phyloP scores from a whole-genome alignment of 179 eudicot species.

The Nepenthes alata region DNA sequence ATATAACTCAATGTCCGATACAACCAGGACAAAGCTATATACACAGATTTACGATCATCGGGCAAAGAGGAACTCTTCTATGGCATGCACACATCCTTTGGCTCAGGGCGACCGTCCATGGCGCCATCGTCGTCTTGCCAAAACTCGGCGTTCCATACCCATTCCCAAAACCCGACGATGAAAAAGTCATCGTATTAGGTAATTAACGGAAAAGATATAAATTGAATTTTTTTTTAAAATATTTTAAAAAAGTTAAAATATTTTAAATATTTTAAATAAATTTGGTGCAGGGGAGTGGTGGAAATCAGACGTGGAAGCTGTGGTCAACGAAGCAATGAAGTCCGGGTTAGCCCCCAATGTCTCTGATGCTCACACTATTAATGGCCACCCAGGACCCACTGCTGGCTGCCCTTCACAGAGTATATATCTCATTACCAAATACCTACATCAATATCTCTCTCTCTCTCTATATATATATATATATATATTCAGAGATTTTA shows the following conservation, averaged over 20 bases:
- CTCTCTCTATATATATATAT: no score
- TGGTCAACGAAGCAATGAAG: slow-evolving; percentile 23
- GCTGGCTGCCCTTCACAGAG: slow-evolving; percentile 15
- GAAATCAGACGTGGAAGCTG: slow-evolving; percentile 32
- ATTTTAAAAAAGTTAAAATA: background rate
- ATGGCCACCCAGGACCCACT: slow-evolving; percentile 23
- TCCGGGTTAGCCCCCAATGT: slow-evolving; percentile 23
- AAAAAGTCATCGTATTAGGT: slow-evolving; percentile 20
- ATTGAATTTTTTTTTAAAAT: background rate
- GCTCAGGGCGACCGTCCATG: slow-evolving; percentile 34
- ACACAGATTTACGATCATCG: slow-evolving; percentile 23
- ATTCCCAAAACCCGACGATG: slow-evolving; percentile 25
- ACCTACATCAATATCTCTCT: background rate
- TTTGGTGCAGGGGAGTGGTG: slow-evolving; percentile 26
- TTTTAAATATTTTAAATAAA: background rate
- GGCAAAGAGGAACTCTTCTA: slow-evolving; percentile 26
- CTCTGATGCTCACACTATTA: slow-evolving; percentile 34
- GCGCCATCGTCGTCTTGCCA: slow-evolving; percentile 29
- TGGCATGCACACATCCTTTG: slow-evolving; percentile 32
- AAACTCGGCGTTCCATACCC: slow-evolving; percentile 28
- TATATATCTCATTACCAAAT: background rate
- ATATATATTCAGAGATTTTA: no score
- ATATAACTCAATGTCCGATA: slow-evolving; percentile 32
- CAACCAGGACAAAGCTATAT: slow-evolving; percentile 18
- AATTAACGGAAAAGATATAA: background rate